phyloP scores from a whole-genome alignment of 1,284 basidiomycete genomes.

The Austroboletus novae-zelandiae region DNA sequence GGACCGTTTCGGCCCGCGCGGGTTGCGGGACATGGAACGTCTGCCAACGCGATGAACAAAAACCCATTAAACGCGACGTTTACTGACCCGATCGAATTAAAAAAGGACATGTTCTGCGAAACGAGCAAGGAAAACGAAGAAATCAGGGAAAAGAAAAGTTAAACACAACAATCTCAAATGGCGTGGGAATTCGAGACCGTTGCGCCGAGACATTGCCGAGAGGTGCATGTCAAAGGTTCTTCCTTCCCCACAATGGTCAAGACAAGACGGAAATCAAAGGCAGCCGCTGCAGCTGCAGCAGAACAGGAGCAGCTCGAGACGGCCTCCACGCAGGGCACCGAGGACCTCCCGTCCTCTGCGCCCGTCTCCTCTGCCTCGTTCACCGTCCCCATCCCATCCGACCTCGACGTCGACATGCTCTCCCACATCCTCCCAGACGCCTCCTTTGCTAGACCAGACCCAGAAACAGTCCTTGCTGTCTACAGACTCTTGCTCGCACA shows the following conservation, averaged over 20 bases:
- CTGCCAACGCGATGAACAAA: slow-evolving; percentile 33
- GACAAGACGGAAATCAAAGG: slow-evolving; percentile 47
- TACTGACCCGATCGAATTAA: slow-evolving; percentile 72
- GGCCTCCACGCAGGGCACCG: slow-evolving; percentile 34
- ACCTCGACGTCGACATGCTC: slow-evolving; percentile 61
- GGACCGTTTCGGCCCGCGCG: slow-evolving; percentile 61
- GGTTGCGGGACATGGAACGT: slow-evolving; percentile 68
- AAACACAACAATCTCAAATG: background rate
- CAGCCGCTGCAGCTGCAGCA: slow-evolving; percentile 32
- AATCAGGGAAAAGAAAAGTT: background rate
- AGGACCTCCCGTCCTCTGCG: slow-evolving; percentile 21
- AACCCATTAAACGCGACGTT: background rate
- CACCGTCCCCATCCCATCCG: slow-evolving; percentile 45
- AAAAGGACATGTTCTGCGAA: slow-evolving; percentile 62
- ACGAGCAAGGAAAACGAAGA: slow-evolving; percentile 11
- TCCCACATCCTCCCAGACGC: slow-evolving; percentile 51
- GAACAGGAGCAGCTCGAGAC: slow-evolving; percentile 30
- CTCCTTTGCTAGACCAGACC: slow-evolving; percentile 52
- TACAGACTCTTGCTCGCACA: slow-evolving; percentile 64
- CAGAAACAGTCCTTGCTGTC: slow-evolving; percentile 56
- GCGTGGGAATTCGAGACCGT: slow-evolving; percentile 16
- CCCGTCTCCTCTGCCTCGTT: slow-evolving; percentile 21
- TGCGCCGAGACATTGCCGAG: slow-evolving; percentile 12
- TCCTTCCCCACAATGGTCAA: slow-evolving; percentile 26
- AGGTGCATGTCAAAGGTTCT: slow-evolving; percentile 8